Evolutionary conservation across 2,329 filamentous ascomycete genomes (phyloP).

Genomic region (Fusarium gaditjirri): DNA sequence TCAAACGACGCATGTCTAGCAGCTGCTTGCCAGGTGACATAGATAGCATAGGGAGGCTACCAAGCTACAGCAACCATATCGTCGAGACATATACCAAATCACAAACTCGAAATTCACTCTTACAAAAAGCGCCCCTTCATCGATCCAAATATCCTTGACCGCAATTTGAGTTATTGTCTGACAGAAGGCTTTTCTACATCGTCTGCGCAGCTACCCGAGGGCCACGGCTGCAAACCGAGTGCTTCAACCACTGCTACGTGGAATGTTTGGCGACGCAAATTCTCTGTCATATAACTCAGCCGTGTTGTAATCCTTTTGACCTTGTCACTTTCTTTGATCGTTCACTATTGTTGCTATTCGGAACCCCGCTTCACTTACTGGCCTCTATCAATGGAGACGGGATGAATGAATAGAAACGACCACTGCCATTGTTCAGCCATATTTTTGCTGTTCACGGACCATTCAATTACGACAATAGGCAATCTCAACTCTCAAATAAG

Average conservation of each 20-base stretch:
- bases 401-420: constrained; percentile 19
- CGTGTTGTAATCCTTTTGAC: background rate
- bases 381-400: constrained; percentile 5
- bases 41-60: background rate
- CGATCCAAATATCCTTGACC: constrained; percentile 4
- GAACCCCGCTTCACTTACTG: background rate
- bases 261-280: constrained; percentile 10
- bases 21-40: constrained; percentile 19
- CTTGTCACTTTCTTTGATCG: background rate
- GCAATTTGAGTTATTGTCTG: background rate
- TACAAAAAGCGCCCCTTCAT: background rate
- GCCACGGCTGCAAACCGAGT: constrained; percentile 16
- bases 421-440: constrained; percentile 15
- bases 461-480: constrained; percentile 16
- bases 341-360: background rate
- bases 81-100: background rate
- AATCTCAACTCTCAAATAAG: constrained; percentile 8
- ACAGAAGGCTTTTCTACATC: background rate
- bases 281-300: background rate
- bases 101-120: background rate
- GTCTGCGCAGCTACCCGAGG: constrained; percentile 29
- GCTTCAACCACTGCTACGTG: background rate
- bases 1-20: background rate
- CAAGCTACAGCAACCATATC: background rate
- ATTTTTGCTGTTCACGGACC: background rate